A percentile compares a stretch with the other conserved stretches of the same genome.
phyloP scores from a whole-genome alignment of 2,329 filamentous ascomycete genomes.

The Aspergillus alliaceus region DNA sequence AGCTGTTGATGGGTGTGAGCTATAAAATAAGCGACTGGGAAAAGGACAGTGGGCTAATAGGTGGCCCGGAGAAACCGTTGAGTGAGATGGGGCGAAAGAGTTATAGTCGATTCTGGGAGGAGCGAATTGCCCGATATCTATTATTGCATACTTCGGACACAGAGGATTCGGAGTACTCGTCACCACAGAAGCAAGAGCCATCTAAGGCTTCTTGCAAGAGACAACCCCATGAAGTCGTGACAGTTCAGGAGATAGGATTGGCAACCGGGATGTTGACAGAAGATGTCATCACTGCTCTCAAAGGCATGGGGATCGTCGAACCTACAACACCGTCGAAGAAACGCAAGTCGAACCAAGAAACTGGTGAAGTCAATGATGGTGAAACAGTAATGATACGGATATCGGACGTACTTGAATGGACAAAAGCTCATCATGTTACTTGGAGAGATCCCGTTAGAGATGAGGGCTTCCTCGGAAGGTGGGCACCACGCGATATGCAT shows the following conservation, averaged over 20 bases:
- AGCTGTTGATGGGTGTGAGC: conserved; percentile 85
- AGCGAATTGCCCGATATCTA: conserved; percentile 72
- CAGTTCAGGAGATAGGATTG: conserved; percentile 69
- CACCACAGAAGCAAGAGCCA: conserved; percentile 27
- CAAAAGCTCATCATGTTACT: conserved; percentile 60
- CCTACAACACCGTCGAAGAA: conserved; percentile 52
- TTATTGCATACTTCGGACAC: conserved; percentile 43
- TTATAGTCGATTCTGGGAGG: conserved; percentile 83
- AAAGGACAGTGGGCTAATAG: conserved; percentile 63
- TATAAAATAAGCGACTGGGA: conserved; percentile 89
- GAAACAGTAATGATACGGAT: conserved; percentile 53
- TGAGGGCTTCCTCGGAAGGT: conserved; percentile 71
- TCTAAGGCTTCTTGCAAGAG: conserved; percentile 46
- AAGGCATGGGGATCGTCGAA: conserved; percentile 74
- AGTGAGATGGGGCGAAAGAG: conserved; percentile 80
- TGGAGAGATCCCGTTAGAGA: conserved; percentile 69
- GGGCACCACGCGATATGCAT: conserved; percentile 48
- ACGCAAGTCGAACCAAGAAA: conserved; percentile 46
- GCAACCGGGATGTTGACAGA: conserved; percentile 82
- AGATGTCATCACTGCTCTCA: conserved; percentile 75
- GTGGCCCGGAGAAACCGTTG: conserved; percentile 91
- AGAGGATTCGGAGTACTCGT: conserved; percentile 27
- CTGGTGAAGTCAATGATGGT: conserved; percentile 22
- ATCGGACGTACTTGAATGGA: conserved; percentile 65
- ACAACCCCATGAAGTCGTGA: conserved; percentile 51